Percentiles rank a stretch among this genome's conserved stretches.
These are phyloP conservation scores for Leccinum griseonigrum DNA, from an alignment of 1,284 basidiomycete genomes.

Conservation along the genomic window DNA sequence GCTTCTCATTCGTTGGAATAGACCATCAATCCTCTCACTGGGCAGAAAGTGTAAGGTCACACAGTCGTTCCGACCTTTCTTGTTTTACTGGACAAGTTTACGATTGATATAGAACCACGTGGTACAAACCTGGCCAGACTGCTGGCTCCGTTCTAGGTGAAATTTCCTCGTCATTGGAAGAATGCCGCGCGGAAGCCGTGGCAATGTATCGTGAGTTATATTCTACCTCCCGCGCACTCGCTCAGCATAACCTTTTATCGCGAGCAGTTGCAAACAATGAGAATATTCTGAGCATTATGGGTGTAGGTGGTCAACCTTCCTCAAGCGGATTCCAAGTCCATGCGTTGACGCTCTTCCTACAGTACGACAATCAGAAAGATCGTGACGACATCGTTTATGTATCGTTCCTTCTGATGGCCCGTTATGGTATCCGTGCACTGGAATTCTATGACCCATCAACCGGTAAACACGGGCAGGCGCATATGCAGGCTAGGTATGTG, in stretches of 20 bases:
- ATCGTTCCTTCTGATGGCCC: slow-evolving; percentile 81
- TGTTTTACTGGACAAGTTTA: not conserved
- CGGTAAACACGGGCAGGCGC: slow-evolving; percentile 86
- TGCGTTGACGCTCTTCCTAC: slow-evolving; percentile 1
- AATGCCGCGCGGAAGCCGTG: slow-evolving; percentile 83
- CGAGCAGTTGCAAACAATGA: slow-evolving; percentile 66
- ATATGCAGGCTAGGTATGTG: slow-evolving; percentile 80
- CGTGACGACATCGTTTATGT: slow-evolving; percentile 77
- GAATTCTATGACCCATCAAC: slow-evolving; percentile 81
- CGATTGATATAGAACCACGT: slow-evolving; percentile 50
- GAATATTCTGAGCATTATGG: slow-evolving; percentile 75
- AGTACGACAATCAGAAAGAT: slow-evolving; percentile 68
- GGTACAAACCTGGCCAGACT: slow-evolving; percentile 85
- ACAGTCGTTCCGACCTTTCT: not conserved
- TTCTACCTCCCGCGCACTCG: not conserved
- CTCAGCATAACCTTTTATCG: not conserved
- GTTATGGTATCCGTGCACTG: slow-evolving; percentile 75
- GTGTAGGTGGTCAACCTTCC: slow-evolving; percentile 40
- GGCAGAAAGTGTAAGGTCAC: slow-evolving; percentile 60
- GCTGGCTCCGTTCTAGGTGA: slow-evolving; percentile 77
- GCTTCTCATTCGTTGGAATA: slow-evolving; percentile 26
- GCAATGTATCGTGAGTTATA: slow-evolving; percentile 64
- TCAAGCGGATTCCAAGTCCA: not conserved
- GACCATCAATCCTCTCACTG: slow-evolving; percentile 82
- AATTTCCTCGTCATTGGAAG: slow-evolving; percentile 84